Evolutionary conservation across 2,329 filamentous ascomycete genomes (phyloP).

Genomic region (Nothophoma quercina): DNA sequence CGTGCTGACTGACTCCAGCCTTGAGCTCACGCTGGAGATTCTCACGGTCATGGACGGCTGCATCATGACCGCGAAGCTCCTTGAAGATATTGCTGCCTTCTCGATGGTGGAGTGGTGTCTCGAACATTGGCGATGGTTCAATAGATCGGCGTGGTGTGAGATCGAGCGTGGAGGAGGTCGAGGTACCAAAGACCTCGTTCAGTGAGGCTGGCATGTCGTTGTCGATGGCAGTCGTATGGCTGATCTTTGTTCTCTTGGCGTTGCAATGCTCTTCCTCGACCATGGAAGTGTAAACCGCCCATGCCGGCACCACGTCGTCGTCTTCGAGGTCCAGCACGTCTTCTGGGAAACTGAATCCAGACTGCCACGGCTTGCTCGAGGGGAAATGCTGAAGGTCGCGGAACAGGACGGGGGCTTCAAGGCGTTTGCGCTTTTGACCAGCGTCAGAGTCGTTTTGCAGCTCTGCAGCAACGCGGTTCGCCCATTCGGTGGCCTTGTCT

Average conservation of each 20-base stretch:
- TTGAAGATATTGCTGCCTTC: conserved; percentile 41
- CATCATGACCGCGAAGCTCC: conserved; percentile 30
- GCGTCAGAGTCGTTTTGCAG: conserved; percentile 28
- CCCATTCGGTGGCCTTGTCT: conserved; percentile 37
- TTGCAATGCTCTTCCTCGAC: conserved; percentile 33
- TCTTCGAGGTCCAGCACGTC: conserved; percentile 37
- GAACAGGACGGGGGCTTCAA: conserved; percentile 34
- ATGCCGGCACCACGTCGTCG: conserved; percentile 38
- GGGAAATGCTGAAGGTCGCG: conserved; percentile 40
- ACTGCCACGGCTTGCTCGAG: conserved; percentile 42
- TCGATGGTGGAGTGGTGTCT: conserved; percentile 20
- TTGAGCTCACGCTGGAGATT: conserved; percentile 16
- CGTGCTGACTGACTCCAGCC: neutral
- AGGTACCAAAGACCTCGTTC: conserved; percentile 29
- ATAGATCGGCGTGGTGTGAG: conserved; percentile 40
- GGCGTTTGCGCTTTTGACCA: conserved; percentile 40
- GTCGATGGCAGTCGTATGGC: conserved; percentile 15
- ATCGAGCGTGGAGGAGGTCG: conserved; percentile 32
- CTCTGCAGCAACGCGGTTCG: conserved; percentile 27
- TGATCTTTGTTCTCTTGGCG: conserved; percentile 34
- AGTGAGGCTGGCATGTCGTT: conserved; percentile 31
- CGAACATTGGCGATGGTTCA: conserved; percentile 45
- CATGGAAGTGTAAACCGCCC: conserved; percentile 40
- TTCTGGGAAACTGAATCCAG: conserved; percentile 39
- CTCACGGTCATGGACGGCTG: conserved; percentile 25